These are phyloP conservation scores for Luffa aegyptiaca DNA, from an alignment of 306 rosid species.

Conservation along the genomic window DNA sequence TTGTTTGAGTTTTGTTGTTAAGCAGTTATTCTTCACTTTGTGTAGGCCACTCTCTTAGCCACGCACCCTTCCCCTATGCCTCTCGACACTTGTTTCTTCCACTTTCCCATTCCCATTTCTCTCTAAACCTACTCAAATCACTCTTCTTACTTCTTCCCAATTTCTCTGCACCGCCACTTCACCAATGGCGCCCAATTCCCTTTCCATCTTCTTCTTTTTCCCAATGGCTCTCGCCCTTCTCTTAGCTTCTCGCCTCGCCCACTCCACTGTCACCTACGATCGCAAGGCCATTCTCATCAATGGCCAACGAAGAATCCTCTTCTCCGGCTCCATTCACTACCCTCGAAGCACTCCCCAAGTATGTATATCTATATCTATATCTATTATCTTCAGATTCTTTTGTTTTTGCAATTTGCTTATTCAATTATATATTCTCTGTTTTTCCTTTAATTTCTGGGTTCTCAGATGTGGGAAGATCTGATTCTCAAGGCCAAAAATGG, in stretches of 20 bases:
- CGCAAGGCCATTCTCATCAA: conserved; percentile 72
- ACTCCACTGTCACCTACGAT: conserved; percentile 66
- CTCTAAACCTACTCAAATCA: background rate
- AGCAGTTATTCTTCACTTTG: too few relatives aligned
- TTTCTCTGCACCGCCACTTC: background rate
- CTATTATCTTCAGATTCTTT: background rate
- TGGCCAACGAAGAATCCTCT: conserved; percentile 78
- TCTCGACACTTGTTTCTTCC: background rate
- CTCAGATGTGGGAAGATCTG: conserved; percentile 94
- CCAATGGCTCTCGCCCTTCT: conserved; percentile 1
- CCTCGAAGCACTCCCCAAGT: conserved; percentile 98
- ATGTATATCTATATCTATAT: background rate
- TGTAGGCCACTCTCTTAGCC: background rate
- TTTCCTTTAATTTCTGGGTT: too few relatives aligned
- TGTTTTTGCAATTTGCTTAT: background rate
- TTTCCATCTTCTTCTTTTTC: background rate
- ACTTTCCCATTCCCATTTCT: background rate
- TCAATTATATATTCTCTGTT: background rate
- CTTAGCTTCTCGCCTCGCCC: conserved; percentile 27
- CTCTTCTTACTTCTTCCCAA: too few relatives aligned
- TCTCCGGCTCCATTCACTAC: conserved; percentile 95
- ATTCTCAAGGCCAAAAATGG: conserved; percentile 85
- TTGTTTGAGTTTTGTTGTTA: background rate
- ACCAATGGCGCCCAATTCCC: background rate
- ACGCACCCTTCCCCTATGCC: background rate